Conservation (phyloP, 2,329 filamentous ascomycete genomes). For the Aspergillus sp. region DNA sequence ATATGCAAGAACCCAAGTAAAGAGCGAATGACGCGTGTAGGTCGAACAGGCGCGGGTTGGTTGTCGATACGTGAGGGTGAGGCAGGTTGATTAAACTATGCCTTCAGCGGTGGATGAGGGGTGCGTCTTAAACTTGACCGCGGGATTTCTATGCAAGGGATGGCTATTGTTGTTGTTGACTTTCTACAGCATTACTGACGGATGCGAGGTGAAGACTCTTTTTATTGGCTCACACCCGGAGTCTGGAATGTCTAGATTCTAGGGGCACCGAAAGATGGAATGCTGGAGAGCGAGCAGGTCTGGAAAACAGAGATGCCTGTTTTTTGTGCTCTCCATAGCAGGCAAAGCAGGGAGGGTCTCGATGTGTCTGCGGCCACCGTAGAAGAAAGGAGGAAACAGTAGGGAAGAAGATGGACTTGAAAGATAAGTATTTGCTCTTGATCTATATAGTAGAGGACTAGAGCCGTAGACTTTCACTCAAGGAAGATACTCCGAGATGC, state of each 20-base stretch:
- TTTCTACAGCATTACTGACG: not conserved
- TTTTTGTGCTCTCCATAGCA: too few relatives aligned
- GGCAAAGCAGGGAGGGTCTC: too few relatives aligned
- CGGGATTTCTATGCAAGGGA: too few relatives aligned
- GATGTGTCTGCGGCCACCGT: too few relatives aligned
- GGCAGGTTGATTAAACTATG: too few relatives aligned
- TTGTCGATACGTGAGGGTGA: not conserved
- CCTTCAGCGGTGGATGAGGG: not conserved
- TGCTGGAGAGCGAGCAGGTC: not conserved
- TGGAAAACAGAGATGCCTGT: too few relatives aligned
- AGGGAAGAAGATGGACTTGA: too few relatives aligned
- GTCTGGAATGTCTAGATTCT: not conserved
- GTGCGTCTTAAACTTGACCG: not conserved
- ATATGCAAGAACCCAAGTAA: not conserved
- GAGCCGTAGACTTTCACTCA: too few relatives aligned
- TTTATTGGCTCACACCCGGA: not conserved
- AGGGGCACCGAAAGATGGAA: not conserved
- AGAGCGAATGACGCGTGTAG: not conserved
- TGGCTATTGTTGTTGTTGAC: not conserved
- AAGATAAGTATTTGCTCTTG: too few relatives aligned
- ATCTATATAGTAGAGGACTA: too few relatives aligned
- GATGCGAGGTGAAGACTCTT: too few relatives aligned
- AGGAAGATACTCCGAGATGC: too few relatives aligned
- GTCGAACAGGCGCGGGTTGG: not conserved
- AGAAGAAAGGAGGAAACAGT: not conserved